Base-by-base conservation (phyloP, 306 rosid genomes). In the Purshia tridentata region DNA sequence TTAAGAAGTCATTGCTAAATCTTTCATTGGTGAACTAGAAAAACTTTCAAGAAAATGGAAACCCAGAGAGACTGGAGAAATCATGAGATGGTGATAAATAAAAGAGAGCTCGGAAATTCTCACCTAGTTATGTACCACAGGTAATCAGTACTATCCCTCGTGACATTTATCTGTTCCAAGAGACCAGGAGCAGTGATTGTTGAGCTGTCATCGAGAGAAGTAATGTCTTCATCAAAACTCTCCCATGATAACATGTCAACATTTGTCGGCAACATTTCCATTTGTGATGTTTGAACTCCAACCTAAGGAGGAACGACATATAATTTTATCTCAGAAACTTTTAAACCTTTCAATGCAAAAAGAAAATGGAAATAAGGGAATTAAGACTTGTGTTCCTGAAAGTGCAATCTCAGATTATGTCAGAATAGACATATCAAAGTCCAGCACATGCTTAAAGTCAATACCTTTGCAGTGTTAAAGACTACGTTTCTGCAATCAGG, bases 51-150 rank as follows among this genome's bases (percentile, higher is more conserved):
- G 41, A 22, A 19, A 56, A 70, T 6, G 48, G 61, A 69, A n/a
- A 52, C 2, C 5, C 22, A 55, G 14, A 55, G 12, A 11, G 2
- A 8, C 64, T 13, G 19, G 20, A 29, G 22, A 42, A 50, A 13
- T 60, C 16, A 15, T 12, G 52, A 13, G 29, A 41, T 39, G 10
- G 51, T 16, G 58, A 51, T 6, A 39, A 18, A 41, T n/a, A 42
- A 64, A 65, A 54, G 11, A 65, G 52, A 3, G 13, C 58, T 56
- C 39, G 50, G 39, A 66, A 80, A 83, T 47, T 70, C 91, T 86
- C 81, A 95, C 99, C 93, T 88, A 19, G 98, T 88, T 74, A 79
- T 91, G 82, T 95, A 95, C 99, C 99, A 95, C 62, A 95, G 92
- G 74, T 95, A 95, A 84, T 95, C 99, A 55, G 93, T 95, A 74